Percentiles rank a stretch among this genome's conserved stretches.
phyloP scores from a whole-genome alignment of 768 basidiomycete genomes.

The Panaeolus cyanescens region DNA sequence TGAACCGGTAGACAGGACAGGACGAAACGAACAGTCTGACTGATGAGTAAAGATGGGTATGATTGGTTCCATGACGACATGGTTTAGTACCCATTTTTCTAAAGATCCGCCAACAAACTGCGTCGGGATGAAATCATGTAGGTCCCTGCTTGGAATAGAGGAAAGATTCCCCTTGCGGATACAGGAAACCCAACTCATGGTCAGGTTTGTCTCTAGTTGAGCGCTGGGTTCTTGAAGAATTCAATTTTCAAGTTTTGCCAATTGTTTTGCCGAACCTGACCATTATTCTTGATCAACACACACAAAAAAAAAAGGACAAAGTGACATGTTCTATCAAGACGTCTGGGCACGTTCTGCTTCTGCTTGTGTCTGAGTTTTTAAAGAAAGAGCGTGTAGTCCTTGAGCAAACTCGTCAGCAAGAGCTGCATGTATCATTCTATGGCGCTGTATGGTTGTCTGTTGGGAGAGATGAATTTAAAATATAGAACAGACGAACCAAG shows the following conservation, averaged over 20 bases:
- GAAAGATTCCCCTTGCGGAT: not conserved
- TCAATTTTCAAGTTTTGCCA: not conserved
- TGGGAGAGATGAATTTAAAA: slow-evolving; percentile 11
- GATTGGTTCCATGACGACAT: slow-evolving; percentile 2
- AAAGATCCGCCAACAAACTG: slow-evolving; percentile 2
- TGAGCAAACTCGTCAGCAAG: slow-evolving; percentile 69
- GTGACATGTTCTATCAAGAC: not conserved
- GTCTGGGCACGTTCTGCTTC: slow-evolving; percentile 30
- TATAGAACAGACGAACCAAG: slow-evolving; percentile 9
- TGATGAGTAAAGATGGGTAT: slow-evolving; percentile 3
- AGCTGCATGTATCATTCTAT: slow-evolving; percentile 75
- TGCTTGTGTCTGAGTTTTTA: slow-evolving; percentile 71
- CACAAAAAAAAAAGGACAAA: not conserved
- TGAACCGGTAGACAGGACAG: slow-evolving; percentile 1
- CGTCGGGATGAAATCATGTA: slow-evolving; percentile 1
- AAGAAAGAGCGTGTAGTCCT: slow-evolving; percentile 77
- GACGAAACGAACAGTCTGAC: slow-evolving; percentile 1
- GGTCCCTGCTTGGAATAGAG: not conserved
- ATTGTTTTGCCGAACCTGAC: not conserved
- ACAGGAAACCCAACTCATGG: not conserved
- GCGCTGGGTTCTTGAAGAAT: not conserved
- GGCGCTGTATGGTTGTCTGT: slow-evolving; percentile 77
- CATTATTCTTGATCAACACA: not conserved
- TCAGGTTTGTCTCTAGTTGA: not conserved
- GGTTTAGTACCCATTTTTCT: not conserved